These are phyloP conservation scores for Malus domestica DNA, from an alignment of 306 rosid species.

Conservation along the genomic window ASM211411v1 NC_041801.1:21024501-21025000, in stretches of 20 bases:
- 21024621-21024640: too few species aligned
- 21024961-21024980: too few species aligned
- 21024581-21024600: not conserved
- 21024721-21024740: slow-evolving; percentile 6
- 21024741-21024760: not conserved
- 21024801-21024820: not conserved
- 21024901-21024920: too few species aligned
- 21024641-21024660: not conserved
- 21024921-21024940: too few species aligned
- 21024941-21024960: too few species aligned
- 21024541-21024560: too few species aligned
- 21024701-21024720: slow-evolving; percentile 1
- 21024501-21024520: too few species aligned
- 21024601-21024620: not conserved
- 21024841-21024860: not conserved
- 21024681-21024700: too few species aligned
- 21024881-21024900: too few species aligned
- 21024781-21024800: not conserved
- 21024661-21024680: not conserved
- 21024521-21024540: too few species aligned
- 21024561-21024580: too few species aligned
- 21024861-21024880: not conserved
- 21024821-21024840: not conserved
- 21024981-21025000: too few species aligned
- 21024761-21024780: not conserved